Conservation (phyloP, 306 rosid genomes). For the Acacia acuminata region DNA sequence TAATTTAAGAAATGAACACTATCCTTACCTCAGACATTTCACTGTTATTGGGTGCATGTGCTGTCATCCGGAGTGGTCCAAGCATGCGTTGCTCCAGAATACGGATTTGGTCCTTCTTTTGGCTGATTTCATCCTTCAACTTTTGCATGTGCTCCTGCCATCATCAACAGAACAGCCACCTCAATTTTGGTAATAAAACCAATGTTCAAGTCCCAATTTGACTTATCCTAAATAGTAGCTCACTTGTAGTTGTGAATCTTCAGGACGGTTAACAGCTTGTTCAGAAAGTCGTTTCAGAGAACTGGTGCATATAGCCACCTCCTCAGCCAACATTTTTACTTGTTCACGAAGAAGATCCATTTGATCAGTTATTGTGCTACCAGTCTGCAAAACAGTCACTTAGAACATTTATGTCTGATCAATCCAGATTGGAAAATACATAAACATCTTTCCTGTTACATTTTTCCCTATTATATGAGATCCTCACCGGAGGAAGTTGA, state of each 20-base stretch:
- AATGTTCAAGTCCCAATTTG: conserved; percentile 9
- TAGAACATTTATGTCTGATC: conserved; percentile 13
- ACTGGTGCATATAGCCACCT: conserved; percentile 82
- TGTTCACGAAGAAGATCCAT: conserved; percentile 91
- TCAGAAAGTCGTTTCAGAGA: conserved; percentile 84
- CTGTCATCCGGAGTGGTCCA: conserved; percentile 60
- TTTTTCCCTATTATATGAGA: conserved; percentile 23
- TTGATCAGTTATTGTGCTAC: conserved; percentile 80
- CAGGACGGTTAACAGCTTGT: conserved; percentile 64
- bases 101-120: conserved; percentile 75
- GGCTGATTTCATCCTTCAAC: conserved; percentile 75
- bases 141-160: conserved; percentile 67
- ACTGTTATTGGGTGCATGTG: conserved; percentile 47
- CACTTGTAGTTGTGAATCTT: conserved; percentile 67
- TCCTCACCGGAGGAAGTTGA: conserved; percentile 62
- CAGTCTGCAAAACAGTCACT: conserved; percentile 57
- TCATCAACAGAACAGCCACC: conserved; percentile 30
- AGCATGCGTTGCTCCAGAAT: conserved; percentile 81
- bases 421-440: background rate
- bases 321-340: conserved; percentile 89
- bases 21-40: conserved; percentile 69
- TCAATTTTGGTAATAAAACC: conserved; percentile 28
- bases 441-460: conserved; percentile 12
- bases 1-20: background rate
- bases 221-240: conserved; percentile 35